These are phyloP conservation scores for Xylogone sp. DNA, from an alignment of 2,329 filamentous ascomycete species.

Conservation along the genomic window DNA sequence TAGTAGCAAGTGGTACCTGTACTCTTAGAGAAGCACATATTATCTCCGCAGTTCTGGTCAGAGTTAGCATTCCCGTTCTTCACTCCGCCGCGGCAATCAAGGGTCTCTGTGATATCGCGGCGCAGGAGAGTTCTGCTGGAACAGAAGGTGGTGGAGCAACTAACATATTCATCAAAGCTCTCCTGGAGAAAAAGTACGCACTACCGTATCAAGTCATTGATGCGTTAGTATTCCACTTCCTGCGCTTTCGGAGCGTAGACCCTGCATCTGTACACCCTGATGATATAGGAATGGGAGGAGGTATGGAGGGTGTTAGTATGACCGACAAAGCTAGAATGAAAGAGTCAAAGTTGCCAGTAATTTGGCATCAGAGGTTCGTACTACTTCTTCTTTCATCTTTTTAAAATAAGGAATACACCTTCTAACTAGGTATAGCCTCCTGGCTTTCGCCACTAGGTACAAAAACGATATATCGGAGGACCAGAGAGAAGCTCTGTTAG, in stretches of 20 bases:
- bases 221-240: constrained; percentile 91
- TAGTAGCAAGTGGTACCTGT: constrained; percentile 81
- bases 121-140: constrained; percentile 78
- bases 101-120: constrained; percentile 88
- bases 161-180: constrained; percentile 89
- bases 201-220: constrained; percentile 94
- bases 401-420: too few relatives aligned
- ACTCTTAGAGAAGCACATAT: constrained; percentile 91
- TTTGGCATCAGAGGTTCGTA: constrained; percentile 99
- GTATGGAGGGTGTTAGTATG: constrained; percentile 45
- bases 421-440: too few relatives aligned
- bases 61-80: constrained; percentile 83
- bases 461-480: constrained; percentile 95
- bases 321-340: constrained; percentile 33
- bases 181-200: constrained; percentile 96
- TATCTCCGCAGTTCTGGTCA: constrained; percentile 77
- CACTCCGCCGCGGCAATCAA: constrained; percentile 91
- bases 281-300: constrained; percentile 39
- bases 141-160: constrained; percentile 87
- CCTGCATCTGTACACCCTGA: constrained; percentile 49
- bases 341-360: constrained; percentile 75
- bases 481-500: constrained; percentile 84
- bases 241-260: constrained; percentile 76
- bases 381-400: too few relatives aligned
- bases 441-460: constrained; percentile 92